Conservation (phyloP, 768 basidiomycete species). For the Postia placenta region DNA sequence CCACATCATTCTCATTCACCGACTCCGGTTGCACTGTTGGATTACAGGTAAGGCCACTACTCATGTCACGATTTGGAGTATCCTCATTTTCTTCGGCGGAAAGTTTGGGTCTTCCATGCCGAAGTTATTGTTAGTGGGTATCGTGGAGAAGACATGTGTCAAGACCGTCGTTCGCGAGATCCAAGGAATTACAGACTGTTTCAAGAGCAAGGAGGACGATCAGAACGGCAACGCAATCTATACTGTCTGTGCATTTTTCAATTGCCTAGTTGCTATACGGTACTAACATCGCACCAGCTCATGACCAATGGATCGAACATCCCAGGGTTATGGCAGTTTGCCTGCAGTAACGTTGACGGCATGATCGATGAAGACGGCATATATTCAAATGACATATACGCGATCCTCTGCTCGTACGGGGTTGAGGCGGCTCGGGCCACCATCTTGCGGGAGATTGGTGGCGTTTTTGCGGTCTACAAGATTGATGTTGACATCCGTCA, state of each 20-base stretch:
- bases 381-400: conserved; percentile 93
- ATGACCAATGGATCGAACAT: conserved; percentile 94
- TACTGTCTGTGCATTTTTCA: conserved; percentile 35
- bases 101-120: conserved; percentile 87
- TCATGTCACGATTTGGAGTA: neutral
- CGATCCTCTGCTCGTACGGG: conserved; percentile 86
- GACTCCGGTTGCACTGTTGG: conserved; percentile 66
- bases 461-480: conserved; percentile 91
- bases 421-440: conserved; percentile 93
- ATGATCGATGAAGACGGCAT: conserved; percentile 72
- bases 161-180: conserved; percentile 87
- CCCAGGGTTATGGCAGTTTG: conserved; percentile 78
- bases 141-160: conserved; percentile 83
- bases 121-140: conserved; percentile 89
- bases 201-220: conserved; percentile 59
- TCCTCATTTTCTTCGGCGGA: neutral
- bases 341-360: conserved; percentile 36
- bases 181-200: conserved; percentile 81
- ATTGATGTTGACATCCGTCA: conserved; percentile 94
- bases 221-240: conserved; percentile 42
- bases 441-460: conserved; percentile 86
- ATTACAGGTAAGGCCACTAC: conserved; percentile 59
- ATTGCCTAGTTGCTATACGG: neutral
- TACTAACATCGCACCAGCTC: conserved; percentile 35
- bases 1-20: conserved; percentile 70